Evolutionary conservation across 495 filamentous ascomycete species (phyloP).

Genomic region (Penicillium cosmopolitanum): DNA sequence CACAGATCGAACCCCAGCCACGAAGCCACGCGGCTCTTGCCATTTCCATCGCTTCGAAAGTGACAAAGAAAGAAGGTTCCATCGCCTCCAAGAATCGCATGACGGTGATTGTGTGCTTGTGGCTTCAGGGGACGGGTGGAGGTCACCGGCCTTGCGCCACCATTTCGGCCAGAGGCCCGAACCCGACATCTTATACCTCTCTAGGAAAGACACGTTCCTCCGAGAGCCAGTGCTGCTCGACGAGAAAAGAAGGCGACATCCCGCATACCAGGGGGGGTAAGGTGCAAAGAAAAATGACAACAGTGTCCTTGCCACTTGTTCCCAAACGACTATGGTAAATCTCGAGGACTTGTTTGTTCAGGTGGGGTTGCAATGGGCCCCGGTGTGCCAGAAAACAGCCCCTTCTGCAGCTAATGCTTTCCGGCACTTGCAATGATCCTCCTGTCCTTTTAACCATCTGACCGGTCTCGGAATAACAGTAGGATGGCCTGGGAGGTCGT

Average conservation of each 20-base stretch:
- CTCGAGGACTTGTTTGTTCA: background rate
- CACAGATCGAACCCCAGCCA: slow-evolving; percentile 9
- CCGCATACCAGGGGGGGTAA: background rate
- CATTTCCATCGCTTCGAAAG: background rate
- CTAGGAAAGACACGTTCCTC: background rate
- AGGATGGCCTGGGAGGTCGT: background rate
- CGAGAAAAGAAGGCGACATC: background rate
- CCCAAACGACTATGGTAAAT: background rate
- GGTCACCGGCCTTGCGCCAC: slow-evolving; percentile 18
- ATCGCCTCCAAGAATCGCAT: slow-evolving; percentile 10
- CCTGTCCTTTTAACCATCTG: background rate
- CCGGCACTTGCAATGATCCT: background rate
- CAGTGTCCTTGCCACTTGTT: background rate
- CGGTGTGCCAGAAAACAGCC: background rate
- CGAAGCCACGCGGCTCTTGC: background rate
- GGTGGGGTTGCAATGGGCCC: slow-evolving; percentile 1
- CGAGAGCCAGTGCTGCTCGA: background rate
- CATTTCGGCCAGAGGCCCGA: slow-evolving; percentile 10
- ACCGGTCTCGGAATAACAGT: background rate
- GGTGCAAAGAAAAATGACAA: background rate
- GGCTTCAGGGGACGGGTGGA: slow-evolving; percentile 2
- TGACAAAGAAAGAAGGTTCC: slow-evolving; percentile 9
- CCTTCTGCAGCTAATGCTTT: slow-evolving; percentile 6
- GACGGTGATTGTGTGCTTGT: slow-evolving; percentile 13
- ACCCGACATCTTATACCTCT: background rate